A percentile compares a stretch with the other conserved stretches of the same genome.
These are phyloP conservation scores for Chalaropsis ovoidea DNA, from an alignment of 2,329 filamentous ascomycete species.

Conservation along the genomic window DNA sequence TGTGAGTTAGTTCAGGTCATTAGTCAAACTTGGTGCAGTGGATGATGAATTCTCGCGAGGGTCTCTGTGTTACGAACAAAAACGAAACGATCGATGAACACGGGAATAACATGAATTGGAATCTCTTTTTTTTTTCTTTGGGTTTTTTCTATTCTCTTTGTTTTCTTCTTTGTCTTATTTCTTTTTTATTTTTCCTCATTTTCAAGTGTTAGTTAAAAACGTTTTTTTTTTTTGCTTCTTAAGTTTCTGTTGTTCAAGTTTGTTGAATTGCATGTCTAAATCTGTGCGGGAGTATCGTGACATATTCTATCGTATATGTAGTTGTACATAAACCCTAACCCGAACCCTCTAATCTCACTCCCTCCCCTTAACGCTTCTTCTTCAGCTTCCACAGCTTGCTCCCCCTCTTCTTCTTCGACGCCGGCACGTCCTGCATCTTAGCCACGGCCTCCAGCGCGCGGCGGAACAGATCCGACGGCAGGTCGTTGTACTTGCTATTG, in stretches of 20 bases:
- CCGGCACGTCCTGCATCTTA: constrained; percentile 47
- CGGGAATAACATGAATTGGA: constrained; percentile 7
- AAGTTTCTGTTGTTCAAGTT: constrained; percentile 7
- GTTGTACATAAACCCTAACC: not conserved
- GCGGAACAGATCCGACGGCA: constrained; percentile 49
- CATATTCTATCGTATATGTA: not conserved
- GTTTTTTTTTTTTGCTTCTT: constrained; percentile 9
- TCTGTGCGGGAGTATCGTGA: no score
- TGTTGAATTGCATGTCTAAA: not conserved
- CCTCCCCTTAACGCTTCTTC: constrained; percentile 15
- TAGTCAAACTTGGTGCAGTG: not conserved
- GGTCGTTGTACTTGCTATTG: constrained; percentile 24
- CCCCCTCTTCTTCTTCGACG: constrained; percentile 38
- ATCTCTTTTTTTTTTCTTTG: constrained; percentile 6
- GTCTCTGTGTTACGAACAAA: not conserved
- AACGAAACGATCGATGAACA: constrained; percentile 4
- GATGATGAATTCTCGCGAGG: not conserved
- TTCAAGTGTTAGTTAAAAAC: not conserved
- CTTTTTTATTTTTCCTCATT: constrained; percentile 2
- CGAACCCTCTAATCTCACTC: not conserved
- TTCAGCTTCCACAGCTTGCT: constrained; percentile 47
- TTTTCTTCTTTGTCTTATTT: not conserved
- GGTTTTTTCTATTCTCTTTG: constrained; percentile 2
- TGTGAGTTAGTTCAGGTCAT: no score
- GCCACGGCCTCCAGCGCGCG: constrained; percentile 68